phyloP scores from a whole-genome alignment of 441 rosid species.

The Bocquillonia castaneifolia region DNA sequence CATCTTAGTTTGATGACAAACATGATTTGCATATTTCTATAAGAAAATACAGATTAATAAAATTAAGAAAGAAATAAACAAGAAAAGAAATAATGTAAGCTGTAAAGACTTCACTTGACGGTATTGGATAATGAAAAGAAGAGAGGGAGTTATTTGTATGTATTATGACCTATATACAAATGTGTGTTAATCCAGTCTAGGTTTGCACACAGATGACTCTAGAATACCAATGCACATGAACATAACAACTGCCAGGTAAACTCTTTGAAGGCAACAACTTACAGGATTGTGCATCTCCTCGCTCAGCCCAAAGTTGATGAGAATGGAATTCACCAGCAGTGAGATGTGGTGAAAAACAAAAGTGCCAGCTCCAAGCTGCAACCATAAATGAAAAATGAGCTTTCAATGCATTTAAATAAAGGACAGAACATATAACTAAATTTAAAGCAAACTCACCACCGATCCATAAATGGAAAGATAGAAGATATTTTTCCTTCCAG shows the following conservation, averaged over 20 bases:
- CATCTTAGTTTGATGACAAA: neutral
- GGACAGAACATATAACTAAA: constrained; percentile 7
- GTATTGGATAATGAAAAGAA: neutral
- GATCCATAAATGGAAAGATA: constrained; percentile 77
- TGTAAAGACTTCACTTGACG: neutral
- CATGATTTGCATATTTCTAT: neutral
- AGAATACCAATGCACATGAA: constrained; percentile 5
- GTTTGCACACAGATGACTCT: neutral
- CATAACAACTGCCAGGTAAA: neutral
- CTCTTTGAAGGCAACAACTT: constrained; percentile 28
- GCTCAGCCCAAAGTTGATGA: constrained; percentile 68
- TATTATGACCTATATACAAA: too few species aligned
- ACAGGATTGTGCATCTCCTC: constrained; percentile 95
- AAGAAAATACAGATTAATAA: neutral
- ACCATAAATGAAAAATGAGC: constrained; percentile 21
- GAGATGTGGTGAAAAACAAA: constrained; percentile 75
- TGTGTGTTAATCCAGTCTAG: too few species aligned
- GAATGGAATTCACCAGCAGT: constrained; percentile 61
- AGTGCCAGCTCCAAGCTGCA: constrained; percentile 86
- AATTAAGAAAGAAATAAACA: neutral
- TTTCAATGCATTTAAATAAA: constrained; percentile 12
- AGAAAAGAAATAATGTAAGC: neutral
- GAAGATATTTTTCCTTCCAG: constrained; percentile 69
- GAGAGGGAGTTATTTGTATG: too few species aligned
- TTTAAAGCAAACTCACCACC: constrained; percentile 47